Base-by-base conservation (phyloP, 352 stramenopile species). In the Pythium aquatile region DNA sequence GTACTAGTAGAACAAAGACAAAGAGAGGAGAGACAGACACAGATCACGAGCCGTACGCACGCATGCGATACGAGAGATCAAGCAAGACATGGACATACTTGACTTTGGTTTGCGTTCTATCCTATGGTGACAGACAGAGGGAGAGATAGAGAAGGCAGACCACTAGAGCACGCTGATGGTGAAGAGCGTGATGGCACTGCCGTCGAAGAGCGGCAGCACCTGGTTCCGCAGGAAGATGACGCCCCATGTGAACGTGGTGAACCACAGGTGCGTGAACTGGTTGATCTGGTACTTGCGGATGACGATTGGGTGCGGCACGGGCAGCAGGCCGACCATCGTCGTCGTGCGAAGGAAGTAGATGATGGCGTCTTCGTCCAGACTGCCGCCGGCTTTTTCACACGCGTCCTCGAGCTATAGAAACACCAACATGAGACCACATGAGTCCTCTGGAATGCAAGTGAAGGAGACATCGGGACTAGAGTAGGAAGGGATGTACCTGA, bases 221-320 rank as follows among this genome's bases (percentile, higher is more conserved):
- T 99, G 96, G 82, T 98, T 98, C 48, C 96, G 92, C 55, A 99
- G 83, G 77, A 99, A 99, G 68, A 99, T 98, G 46, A 99, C 96
- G 42, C 97, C 97, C 97, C 97, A 99, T 72, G 98, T 97, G 69
- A 98, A 99, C 14, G 96, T 98, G 32, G 97, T 99, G 75, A 99
- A 99, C 97, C 97, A 99, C 44, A 99, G 75, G 29, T 96, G 91
- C 32, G 97, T 99, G 68, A 98, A 99, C 75, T 99, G 90, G 79
- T 99, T 99, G 62, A 98, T 97, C 78, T 99, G 94, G 75, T 99
- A 99, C 77, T 99, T 98, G 58, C 97, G 83, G 72, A 99, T 99
- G 24, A 99, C 96, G 74, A 99, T 99, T 2, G 97, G 87, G 77
- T 99, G 97, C 5, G 97, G 97, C 32, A 99, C 88, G 1, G 91